A percentile compares a stretch with the other conserved stretches of the same genome.
Conservation (phyloP, 805 yeast genomes). For the Crinitomyces ghanaensis region DNA sequence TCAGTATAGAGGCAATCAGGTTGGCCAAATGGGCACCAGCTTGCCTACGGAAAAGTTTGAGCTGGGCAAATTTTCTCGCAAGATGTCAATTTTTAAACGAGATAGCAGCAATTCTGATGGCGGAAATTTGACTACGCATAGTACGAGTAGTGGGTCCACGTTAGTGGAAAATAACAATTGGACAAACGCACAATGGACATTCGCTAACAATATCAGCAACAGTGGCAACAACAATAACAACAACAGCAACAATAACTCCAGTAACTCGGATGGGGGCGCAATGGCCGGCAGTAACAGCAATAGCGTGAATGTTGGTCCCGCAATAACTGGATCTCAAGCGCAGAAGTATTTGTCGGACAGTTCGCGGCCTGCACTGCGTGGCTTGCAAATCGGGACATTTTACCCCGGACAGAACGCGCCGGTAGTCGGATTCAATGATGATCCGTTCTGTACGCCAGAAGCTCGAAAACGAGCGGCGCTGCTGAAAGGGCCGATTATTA, state of each 20-base stretch:
- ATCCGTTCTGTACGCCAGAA: slow-evolving; percentile 43
- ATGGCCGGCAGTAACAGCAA: slow-evolving; percentile 3
- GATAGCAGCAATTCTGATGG: not conserved
- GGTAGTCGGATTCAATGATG: slow-evolving; percentile 35
- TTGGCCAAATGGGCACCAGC: slow-evolving; percentile 1
- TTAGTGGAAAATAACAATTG: no score
- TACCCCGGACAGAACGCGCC: slow-evolving; percentile 34
- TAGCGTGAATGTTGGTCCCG: slow-evolving; percentile 7
- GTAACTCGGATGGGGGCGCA: not conserved
- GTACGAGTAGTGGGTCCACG: not conserved
- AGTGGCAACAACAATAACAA: not conserved
- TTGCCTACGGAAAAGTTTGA: slow-evolving; percentile 1
- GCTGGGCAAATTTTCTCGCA: slow-evolving; percentile 2
- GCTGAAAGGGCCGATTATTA: slow-evolving; percentile 70
- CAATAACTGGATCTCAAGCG: slow-evolving; percentile 8
- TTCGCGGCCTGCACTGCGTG: slow-evolving; percentile 25
- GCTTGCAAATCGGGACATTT: slow-evolving; percentile 28
- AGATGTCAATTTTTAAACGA: slow-evolving; percentile 8
- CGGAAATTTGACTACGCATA: not conserved
- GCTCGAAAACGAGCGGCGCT: slow-evolving; percentile 69
- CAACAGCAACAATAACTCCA: not conserved
- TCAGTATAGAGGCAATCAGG: not conserved
- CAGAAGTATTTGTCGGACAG: slow-evolving; percentile 9
- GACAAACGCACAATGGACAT: no score
- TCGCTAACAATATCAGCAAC: no score